Evolutionary conservation across 2,329 filamentous ascomycete species (phyloP).

Genomic region (Alternaria consortialis): DNA sequence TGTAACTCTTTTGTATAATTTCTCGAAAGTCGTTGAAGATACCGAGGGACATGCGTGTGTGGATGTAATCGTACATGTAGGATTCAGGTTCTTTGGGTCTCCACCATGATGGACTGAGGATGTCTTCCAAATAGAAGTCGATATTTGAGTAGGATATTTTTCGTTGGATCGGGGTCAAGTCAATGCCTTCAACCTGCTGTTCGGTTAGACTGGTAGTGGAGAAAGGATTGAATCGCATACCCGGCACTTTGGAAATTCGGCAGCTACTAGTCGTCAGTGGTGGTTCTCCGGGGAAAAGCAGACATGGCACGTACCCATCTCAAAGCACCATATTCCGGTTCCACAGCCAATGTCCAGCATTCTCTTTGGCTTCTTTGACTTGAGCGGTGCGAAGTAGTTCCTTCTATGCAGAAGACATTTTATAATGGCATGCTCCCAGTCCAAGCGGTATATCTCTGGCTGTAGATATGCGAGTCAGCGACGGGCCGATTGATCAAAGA

Average conservation of each 20-base stretch:
- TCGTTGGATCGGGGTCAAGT: constrained; percentile 54
- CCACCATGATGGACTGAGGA: constrained; percentile 67
- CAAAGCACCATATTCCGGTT: constrained; percentile 54
- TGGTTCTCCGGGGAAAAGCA: background rate
- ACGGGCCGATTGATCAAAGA: constrained; percentile 8
- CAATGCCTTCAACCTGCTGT: constrained; percentile 52
- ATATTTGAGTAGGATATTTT: constrained; percentile 72
- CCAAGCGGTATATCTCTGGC: constrained; percentile 51
- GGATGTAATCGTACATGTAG: constrained; percentile 65
- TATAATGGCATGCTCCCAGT: constrained; percentile 51
- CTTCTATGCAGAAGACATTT: constrained; percentile 47
- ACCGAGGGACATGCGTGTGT: constrained; percentile 67
- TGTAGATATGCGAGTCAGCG: constrained; percentile 30
- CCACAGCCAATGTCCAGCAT: constrained; percentile 56
- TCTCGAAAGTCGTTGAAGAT: constrained; percentile 65
- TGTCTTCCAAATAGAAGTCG: constrained; percentile 77
- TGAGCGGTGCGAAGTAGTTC: constrained; percentile 51
- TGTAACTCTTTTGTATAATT: constrained; percentile 62
- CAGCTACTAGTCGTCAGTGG: constrained; percentile 41
- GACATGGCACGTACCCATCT: constrained; percentile 49
- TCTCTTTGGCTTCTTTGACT: constrained; percentile 37
- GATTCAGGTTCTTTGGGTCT: constrained; percentile 46
- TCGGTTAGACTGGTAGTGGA: constrained; percentile 22
- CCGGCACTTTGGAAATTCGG: constrained; percentile 43
- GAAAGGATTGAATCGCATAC: constrained; percentile 29